Base-by-base conservation (phyloP, 805 yeast species). In the Candida oleophila region DNA sequence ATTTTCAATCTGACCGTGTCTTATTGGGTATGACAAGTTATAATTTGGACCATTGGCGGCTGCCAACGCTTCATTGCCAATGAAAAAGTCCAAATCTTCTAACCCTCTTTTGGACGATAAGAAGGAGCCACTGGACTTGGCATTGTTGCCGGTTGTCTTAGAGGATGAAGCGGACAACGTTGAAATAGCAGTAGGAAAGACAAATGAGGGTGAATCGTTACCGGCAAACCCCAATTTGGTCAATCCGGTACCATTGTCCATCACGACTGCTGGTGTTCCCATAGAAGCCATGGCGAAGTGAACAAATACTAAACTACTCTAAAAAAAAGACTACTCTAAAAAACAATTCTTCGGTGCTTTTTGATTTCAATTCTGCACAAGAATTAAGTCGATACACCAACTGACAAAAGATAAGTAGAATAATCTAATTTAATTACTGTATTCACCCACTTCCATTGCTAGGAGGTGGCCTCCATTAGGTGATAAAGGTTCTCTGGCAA, bases 151-250 rank as follows among this genome's bases (percentile, higher is more conserved):
- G 21, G 59, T 61, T 7, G 76, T 59, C 40, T 79, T 74, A 38
- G 68, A 56, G 39, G 73, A 56, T 3, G 76, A 52, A 50, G 73
- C 68, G 50, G 80, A 49, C 40, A 89, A 77, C 2, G 97, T 91
- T 21, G 95, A 84, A 66, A 94, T 94, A 3, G 97, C 98, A 1
- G 99, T 94, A 44, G 99, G 99, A 61, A 94, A 89, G 28, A 94
- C 89, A 79, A 87, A 94, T 3, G 97, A 91, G 36, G 99, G 99
- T 20, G 97, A 79, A 70, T 94, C 99, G 65, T 94, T 94, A 47
- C 99, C 99, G 56, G 99, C 99, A 72, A 91, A 94, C 22, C 99
- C 99, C 55, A 94, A 78, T 66, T 94, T 94, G 64, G 99, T 94
- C 57, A 91, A 77, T 55, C 99, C 99, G 57, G 99, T 94, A 78